These are phyloP conservation scores for Diaporthe humulicola DNA, from an alignment of 2,329 filamentous ascomycete genomes.

Conservation along the genomic window DNA sequence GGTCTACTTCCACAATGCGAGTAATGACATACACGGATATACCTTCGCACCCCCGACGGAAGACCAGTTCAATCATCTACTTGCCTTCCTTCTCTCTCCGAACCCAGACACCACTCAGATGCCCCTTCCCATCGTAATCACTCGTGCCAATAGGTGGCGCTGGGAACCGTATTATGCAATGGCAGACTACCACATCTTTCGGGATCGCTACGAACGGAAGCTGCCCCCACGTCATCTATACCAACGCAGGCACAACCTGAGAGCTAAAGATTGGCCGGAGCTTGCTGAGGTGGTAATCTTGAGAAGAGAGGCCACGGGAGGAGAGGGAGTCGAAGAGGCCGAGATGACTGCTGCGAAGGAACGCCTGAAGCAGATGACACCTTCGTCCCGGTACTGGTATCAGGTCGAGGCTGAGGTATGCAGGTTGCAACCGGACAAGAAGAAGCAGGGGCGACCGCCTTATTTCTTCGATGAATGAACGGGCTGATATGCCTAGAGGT, in stretches of 20 bases:
- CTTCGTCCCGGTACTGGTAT: background rate
- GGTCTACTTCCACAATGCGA: background rate
- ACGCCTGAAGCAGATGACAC: background rate
- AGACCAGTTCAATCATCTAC: background rate
- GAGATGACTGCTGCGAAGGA: background rate
- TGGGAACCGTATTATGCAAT: background rate
- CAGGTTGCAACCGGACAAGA: background rate
- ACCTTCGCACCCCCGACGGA: background rate
- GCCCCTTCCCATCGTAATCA: background rate
- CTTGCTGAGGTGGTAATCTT: background rate
- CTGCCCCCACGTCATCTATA: background rate
- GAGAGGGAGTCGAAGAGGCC: background rate
- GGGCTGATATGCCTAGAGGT: no score
- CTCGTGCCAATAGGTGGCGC: background rate
- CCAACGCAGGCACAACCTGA: background rate
- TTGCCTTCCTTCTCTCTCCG: background rate
- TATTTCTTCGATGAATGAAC: conserved; percentile 1
- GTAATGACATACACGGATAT: background rate
- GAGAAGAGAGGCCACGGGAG: no score
- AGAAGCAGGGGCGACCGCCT: background rate
- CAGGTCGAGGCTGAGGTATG: background rate
- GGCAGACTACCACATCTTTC: background rate
- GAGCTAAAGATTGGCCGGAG: background rate
- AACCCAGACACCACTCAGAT: no score
- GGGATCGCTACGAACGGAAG: background rate